phyloP scores from a whole-genome alignment of 2,329 filamentous ascomycete species.

The Aspergillus novofumigatus region DNA sequence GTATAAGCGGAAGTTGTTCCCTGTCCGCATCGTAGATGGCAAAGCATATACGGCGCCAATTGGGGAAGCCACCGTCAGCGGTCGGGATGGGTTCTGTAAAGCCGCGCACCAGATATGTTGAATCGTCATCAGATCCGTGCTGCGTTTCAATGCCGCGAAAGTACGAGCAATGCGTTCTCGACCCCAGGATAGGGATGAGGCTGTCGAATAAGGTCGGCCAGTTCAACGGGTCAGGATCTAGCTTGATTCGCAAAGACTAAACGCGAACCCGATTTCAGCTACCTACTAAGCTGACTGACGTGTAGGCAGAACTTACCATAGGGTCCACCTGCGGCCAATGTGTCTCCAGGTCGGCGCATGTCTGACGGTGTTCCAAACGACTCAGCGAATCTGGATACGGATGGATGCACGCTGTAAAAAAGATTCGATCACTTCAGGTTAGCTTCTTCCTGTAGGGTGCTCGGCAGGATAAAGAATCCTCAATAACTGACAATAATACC shows the following conservation, averaged over 20 bases:
- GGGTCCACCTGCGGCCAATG: conserved; percentile 20
- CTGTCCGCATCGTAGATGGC: conserved; percentile 26
- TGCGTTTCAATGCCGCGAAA: conserved; percentile 24
- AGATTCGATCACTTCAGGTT: background rate
- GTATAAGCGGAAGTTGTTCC: conserved; percentile 14
- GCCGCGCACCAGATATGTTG: conserved; percentile 26
- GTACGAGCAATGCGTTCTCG: conserved; percentile 10
- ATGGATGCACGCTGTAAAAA: conserved; percentile 32
- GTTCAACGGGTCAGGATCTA: conserved; percentile 10
- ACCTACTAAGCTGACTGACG: background rate
- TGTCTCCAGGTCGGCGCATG: conserved; percentile 29
- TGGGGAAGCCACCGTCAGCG: conserved; percentile 26
- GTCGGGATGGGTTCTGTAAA: conserved; percentile 29
- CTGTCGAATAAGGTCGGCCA: conserved; percentile 27
- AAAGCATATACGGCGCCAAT: conserved; percentile 38
- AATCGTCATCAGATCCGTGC: conserved; percentile 6
- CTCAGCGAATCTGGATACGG: conserved; percentile 23
- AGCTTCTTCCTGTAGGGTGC: background rate
- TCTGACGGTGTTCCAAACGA: conserved; percentile 29
- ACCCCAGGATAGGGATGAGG: conserved; percentile 14
- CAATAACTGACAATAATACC: conserved; percentile 30
- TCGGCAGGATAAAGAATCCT: background rate
- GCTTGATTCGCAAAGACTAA: conserved; percentile 22
- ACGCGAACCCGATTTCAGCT: conserved; percentile 2
- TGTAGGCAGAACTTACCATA: conserved; percentile 16